Evolutionary conservation across 2,329 filamentous ascomycete species (phyloP).

Genomic region (Ophiostoma fasciatum): DNA sequence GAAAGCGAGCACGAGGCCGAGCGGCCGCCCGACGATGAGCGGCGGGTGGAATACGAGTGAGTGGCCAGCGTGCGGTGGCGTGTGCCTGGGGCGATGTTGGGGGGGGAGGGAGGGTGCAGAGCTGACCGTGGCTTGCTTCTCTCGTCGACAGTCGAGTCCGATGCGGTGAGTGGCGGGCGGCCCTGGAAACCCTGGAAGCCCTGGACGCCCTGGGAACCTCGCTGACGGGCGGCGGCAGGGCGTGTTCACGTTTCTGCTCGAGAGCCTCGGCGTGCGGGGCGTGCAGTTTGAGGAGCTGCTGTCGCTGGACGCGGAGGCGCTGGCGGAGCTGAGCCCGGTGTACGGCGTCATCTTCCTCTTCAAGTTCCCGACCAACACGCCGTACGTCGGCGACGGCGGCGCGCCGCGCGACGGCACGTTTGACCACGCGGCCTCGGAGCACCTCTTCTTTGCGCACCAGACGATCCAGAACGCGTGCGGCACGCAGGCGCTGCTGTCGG

Average conservation of each 20-base stretch:
- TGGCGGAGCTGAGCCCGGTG: conserved; percentile 58
- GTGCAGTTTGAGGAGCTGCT: conserved; percentile 97
- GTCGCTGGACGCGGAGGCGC: conserved; percentile 63
- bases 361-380: conserved; percentile 70
- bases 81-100: too few species aligned
- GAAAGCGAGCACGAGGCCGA: too few species aligned
- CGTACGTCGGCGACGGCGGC: conserved; percentile 41
- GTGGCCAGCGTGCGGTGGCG: conserved; percentile 15
- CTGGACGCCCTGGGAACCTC: too few species aligned
- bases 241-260: conserved; percentile 93
- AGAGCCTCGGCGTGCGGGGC: conserved; percentile 75
- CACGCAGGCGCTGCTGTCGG: conserved; percentile 84
- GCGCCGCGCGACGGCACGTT: conserved; percentile 69
- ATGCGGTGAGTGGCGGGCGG: too few species aligned
- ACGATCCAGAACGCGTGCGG: conserved; percentile 98
- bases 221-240: conserved; percentile 37
- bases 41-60: conserved; percentile 81
- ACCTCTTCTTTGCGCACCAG: conserved; percentile 87
- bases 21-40: conserved; percentile 16
- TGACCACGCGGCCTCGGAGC: conserved; percentile 58
- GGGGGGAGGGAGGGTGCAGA: not conserved
- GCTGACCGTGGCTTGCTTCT: not conserved
- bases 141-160: conserved; percentile 58
- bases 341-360: conserved; percentile 99
- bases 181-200: too few species aligned